Evolutionary conservation across 1,284 basidiomycete genomes (phyloP).

Genomic region (Heterobasidion occidentale): DNA sequence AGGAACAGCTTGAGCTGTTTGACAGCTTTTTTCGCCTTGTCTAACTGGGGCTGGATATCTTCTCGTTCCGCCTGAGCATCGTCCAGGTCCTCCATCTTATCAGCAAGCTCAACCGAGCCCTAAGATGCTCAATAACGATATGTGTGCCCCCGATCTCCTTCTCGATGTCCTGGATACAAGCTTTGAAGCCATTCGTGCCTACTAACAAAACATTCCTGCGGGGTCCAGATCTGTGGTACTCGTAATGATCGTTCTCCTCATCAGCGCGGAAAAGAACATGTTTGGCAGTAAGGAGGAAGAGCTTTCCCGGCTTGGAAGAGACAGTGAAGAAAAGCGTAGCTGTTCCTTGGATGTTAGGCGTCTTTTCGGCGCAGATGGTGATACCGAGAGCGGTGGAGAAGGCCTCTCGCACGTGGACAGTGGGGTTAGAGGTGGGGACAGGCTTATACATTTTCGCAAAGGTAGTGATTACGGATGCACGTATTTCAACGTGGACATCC

Average conservation of each 20-base stretch:
- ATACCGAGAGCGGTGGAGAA: conserved; percentile 15
- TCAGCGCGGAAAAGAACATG: no score
- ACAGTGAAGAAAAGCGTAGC: no score
- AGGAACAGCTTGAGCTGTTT: conserved; percentile 15
- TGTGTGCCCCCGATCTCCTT: conserved; percentile 7
- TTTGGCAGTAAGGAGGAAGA: no score
- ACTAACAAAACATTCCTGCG: no score
- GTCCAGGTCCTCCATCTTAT: conserved; percentile 8
- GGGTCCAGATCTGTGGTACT: no score
- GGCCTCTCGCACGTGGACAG: conserved; percentile 12
- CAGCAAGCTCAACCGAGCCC: conserved; percentile 6
- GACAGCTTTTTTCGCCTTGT: conserved; percentile 15
- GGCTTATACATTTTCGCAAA: conserved; percentile 9
- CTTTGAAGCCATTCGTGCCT: conserved; percentile 13
- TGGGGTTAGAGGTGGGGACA: conserved; percentile 7
- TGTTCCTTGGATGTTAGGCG: no score
- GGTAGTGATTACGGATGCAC: conserved; percentile 12
- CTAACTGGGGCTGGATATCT: conserved; percentile 6
- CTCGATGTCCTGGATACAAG: conserved; percentile 7
- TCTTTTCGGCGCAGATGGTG: no score
- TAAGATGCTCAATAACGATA: conserved; percentile 1
- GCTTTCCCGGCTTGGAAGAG: no score
- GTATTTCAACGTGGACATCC: conserved; percentile 15
- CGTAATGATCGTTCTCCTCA: no score
- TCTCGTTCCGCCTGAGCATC: conserved; percentile 7